These are phyloP conservation scores for Wickerhamomyces ciferrii DNA, from an alignment of 805 yeast genomes.

Conservation along the genomic window DNA sequence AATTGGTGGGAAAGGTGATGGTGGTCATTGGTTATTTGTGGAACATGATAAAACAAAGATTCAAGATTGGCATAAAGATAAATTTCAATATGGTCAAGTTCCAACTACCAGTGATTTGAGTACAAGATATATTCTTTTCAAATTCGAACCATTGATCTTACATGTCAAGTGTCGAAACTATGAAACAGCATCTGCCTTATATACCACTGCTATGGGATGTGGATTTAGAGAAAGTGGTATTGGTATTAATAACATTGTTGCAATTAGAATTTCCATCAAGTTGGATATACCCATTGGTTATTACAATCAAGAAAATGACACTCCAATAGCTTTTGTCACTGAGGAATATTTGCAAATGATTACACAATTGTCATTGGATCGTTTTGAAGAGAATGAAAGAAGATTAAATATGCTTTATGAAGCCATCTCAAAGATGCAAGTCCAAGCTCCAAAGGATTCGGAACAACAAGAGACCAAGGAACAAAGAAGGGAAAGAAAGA, in stretches of 20 bases:
- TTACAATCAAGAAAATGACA: constrained; percentile 26
- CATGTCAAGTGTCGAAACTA: constrained; percentile 75
- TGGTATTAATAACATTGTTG: constrained; percentile 73
- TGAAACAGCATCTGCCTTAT: constrained; percentile 53
- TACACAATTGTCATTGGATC: constrained; percentile 49
- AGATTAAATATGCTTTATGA: constrained; percentile 46
- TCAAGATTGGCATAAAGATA: constrained; percentile 37
- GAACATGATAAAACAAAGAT: constrained; percentile 56
- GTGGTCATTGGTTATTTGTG: constrained; percentile 82
- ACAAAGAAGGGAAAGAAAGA: constrained; percentile 49
- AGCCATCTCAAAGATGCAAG: constrained; percentile 32
- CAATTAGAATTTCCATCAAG: constrained; percentile 67
- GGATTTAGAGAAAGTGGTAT: constrained; percentile 89
- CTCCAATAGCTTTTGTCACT: constrained; percentile 40
- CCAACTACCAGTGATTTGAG: constrained; percentile 1
- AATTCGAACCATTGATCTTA: constrained; percentile 80
- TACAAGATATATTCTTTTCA: constrained; percentile 60
- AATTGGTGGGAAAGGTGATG: constrained; percentile 83
- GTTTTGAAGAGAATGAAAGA: constrained; percentile 61
- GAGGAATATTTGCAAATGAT: constrained; percentile 45
- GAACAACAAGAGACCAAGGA: constrained; percentile 44
- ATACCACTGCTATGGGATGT: constrained; percentile 70
- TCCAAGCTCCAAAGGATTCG: neutral
- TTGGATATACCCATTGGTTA: constrained; percentile 76
- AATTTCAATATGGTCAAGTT: neutral